Evolutionary conservation across 345 rosid genomes (phyloP).

Genomic region (Erysimum cheiranthoides): DNA sequence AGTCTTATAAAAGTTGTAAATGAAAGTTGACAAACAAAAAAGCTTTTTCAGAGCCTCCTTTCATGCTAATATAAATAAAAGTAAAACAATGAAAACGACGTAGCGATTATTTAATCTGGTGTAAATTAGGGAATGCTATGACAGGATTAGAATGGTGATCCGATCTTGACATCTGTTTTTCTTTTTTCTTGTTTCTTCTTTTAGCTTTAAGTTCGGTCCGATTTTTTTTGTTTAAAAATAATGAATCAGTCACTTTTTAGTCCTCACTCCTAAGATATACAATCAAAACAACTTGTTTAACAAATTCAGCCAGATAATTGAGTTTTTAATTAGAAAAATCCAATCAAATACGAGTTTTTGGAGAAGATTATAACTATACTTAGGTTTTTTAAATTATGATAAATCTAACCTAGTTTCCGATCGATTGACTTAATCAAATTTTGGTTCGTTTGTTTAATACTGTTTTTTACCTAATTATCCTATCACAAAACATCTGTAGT

Average conservation of each 20-base stretch:
- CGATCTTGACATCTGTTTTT: background rate
- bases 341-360: too few species aligned
- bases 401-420: background rate
- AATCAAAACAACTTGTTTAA: background rate
- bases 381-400: background rate
- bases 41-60: constrained; percentile 25
- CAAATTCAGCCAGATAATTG: too few species aligned
- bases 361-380: too few species aligned
- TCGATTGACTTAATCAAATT: too few species aligned
- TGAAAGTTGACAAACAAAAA: background rate
- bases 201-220: too few species aligned
- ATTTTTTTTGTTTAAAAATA: too few species aligned
- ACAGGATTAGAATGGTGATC: constrained; percentile 11
- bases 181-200: too few species aligned
- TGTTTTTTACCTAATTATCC: background rate
- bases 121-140: background rate
- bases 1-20: constrained; percentile 1
- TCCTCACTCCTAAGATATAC: background rate
- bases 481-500: background rate
- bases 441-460: too few species aligned
- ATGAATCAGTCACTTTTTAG: too few species aligned
- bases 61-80: constrained; percentile 6
- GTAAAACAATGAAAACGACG: constrained; percentile 30
- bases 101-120: constrained; percentile 30
- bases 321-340: too few species aligned